Percentiles rank a stretch among this genome's conserved stretches.
These are phyloP conservation scores for Ramularia endophylla DNA, from an alignment of 2,329 filamentous ascomycete genomes.

Conservation along the genomic window DNA sequence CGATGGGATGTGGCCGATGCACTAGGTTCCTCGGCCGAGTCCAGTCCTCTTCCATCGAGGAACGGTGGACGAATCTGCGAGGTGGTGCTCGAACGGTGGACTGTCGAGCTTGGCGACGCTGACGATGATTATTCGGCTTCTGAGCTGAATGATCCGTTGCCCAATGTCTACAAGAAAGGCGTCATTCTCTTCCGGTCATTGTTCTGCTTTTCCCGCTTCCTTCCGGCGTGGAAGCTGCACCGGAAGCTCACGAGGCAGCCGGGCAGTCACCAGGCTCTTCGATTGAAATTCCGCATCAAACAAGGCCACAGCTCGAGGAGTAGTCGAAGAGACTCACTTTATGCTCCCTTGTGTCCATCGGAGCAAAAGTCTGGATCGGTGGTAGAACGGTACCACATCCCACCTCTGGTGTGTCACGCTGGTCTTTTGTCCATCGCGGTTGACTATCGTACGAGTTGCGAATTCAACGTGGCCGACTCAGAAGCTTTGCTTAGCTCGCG, in stretches of 20 bases:
- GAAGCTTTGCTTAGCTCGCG: conserved; percentile 87
- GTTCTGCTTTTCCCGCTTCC: conserved; percentile 71
- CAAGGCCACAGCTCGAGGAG: conserved; percentile 48
- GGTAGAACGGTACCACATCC: conserved; percentile 72
- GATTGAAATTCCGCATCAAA: conserved; percentile 73
- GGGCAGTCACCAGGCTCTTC: conserved; percentile 55
- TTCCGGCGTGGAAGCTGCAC: conserved; percentile 82
- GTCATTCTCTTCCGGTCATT: conserved; percentile 91
- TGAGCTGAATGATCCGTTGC: conserved; percentile 57
- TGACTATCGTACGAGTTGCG: conserved; percentile 80
- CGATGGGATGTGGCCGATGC: conserved; percentile 88
- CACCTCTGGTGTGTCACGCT: conserved; percentile 77
- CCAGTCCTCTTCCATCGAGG: conserved; percentile 39
- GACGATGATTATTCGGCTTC: conserved; percentile 48
- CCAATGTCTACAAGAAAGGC: conserved; percentile 93
- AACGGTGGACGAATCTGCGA: conserved; percentile 50
- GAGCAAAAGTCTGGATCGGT: conserved; percentile 44
- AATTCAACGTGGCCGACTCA: conserved; percentile 84
- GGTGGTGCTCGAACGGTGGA: conserved; percentile 87
- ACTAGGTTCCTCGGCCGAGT: conserved; percentile 57
- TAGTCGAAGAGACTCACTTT: conserved; percentile 60
- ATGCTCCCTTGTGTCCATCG: conserved; percentile 61
- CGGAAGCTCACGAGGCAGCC: conserved; percentile 67
- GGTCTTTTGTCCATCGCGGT: conserved; percentile 78
- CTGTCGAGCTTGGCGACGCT: conserved; percentile 67